Percentiles rank a stretch among this genome's conserved stretches.
phyloP scores from a whole-genome alignment of 1,284 basidiomycete species.

The Ustilago vetiveriae region DNA sequence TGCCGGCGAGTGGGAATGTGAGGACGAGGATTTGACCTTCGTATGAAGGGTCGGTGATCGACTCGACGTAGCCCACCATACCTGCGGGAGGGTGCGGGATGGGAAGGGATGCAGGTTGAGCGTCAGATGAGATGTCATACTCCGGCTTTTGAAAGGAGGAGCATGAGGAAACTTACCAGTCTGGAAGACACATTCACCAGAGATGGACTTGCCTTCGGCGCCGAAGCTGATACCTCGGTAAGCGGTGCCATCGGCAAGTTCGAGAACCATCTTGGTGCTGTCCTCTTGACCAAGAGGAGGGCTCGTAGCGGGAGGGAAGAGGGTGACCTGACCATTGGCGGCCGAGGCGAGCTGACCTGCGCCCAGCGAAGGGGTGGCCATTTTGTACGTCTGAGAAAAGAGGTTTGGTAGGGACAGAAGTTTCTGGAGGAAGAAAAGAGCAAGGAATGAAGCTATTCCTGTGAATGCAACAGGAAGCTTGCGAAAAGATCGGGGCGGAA shows the following conservation, averaged over 20 bases:
- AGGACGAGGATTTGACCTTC: conserved; percentile 97
- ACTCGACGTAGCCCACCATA: conserved; percentile 98
- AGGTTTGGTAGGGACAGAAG: too few relatives aligned
- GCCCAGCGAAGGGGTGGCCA: conserved; percentile 54
- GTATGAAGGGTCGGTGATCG: conserved; percentile 97
- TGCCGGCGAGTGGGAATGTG: conserved; percentile 95
- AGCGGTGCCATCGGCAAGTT: conserved; percentile 89
- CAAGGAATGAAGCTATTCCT: neutral
- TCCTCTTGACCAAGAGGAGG: conserved; percentile 48
- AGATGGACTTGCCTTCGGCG: conserved; percentile 85
- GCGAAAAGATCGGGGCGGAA: neutral
- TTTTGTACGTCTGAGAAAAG: conserved; percentile 16
- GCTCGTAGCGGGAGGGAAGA: conserved; percentile 46
- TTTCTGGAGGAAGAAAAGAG: neutral
- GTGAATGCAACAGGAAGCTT: conserved; percentile 3
- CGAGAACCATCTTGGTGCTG: conserved; percentile 74
- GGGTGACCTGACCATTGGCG: conserved; percentile 27
- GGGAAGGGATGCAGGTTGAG: conserved; percentile 6
- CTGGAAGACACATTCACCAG: conserved; percentile 99
- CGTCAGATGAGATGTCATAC: conserved; percentile 19
- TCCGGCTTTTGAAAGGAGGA: neutral
- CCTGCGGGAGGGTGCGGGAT: conserved; percentile 37
- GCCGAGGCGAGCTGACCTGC: conserved; percentile 42
- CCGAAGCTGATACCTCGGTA: conserved; percentile 93
- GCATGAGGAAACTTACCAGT: conserved; percentile 77